Base-by-base conservation (phyloP, 1,139 yeast genomes). In the Saccharomyces hybrid region DNA sequence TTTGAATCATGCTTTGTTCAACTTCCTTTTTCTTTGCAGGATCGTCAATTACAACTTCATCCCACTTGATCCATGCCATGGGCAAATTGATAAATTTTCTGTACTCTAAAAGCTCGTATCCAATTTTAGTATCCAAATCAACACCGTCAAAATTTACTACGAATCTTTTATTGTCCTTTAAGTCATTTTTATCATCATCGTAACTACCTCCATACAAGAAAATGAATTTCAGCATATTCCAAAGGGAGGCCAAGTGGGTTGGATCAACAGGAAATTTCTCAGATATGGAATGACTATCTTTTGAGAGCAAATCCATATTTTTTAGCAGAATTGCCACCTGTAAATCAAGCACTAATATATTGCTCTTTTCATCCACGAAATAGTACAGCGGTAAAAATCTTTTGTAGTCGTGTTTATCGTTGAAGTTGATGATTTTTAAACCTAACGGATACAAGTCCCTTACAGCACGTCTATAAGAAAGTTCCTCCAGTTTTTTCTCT, bases 361-460 rank as follows among this genome's bases (percentile, higher is more conserved):
- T 26, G 14, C 67, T 65, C 44, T 67, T 77, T 52, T 72, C 70
- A 47, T 75, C 59, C 1, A 69, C 70, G 5, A 71, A 68, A 53
- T 61, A 72, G 63, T 81, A 84, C 47, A 82, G 67, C 2, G 88
- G 93, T 23, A 78, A 72, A 67, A 70, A 84, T 34, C 69, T 71
- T 28, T 69, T 52, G 31, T 75, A 50, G 60, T 69, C 65, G 55
- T 62, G 59, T 25, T 55, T 61, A 3, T 67, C 65, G 47, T 73
- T 72, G 60, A 81, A 81, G 11, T 75, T 73, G 3, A 85, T 80
- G 25, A 70, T 59, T 49, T 78, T 75, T 14, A 89, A 69, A 0
- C 93, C 95, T 59, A 79, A 74, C 0, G 97, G 96, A 62, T 86
- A 84, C 48, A 70, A 70, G 14, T 79, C 78, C 29, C 85, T 67